phyloP scores from a whole-genome alignment of 2,329 filamentous ascomycete genomes.

The Colletotrichum echinochloae region DNA sequence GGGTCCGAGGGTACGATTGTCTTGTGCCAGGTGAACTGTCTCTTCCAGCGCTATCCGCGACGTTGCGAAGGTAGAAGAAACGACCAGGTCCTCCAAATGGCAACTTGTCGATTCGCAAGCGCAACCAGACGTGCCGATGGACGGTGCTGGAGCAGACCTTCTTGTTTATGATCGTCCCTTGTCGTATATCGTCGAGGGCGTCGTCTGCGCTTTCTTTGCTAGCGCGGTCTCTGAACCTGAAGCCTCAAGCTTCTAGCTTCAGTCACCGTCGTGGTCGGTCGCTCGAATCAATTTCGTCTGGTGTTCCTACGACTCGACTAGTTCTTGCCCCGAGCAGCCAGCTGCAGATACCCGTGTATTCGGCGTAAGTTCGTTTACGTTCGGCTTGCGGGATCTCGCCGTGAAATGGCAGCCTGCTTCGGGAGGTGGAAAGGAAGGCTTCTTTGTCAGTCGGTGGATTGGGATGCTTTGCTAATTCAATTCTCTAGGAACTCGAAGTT shows the following conservation, averaged over 20 bases:
- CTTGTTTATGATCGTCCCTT: background rate
- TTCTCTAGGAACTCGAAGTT: conserved; percentile 20
- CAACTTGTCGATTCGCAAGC: conserved; percentile 4
- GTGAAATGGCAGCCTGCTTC: background rate
- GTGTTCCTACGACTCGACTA: background rate
- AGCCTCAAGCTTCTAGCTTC: conserved; percentile 17
- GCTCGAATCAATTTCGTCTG: conserved; percentile 11
- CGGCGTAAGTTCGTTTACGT: background rate
- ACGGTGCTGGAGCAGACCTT: background rate
- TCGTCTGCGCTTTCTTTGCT: background rate
- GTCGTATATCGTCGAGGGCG: background rate
- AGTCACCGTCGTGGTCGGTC: conserved; percentile 11
- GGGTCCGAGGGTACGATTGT: too few relatives aligned
- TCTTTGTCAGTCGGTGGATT: background rate
- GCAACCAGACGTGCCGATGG: background rate
- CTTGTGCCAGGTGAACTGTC: background rate
- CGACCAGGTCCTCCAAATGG: background rate
- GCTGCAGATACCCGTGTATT: background rate
- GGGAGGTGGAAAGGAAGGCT: background rate
- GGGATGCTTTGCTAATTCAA: conserved; percentile 27
- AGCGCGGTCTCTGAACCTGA: background rate
- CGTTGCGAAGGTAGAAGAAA: background rate
- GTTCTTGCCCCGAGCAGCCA: background rate
- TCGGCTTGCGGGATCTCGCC: background rate
- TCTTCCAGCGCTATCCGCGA: background rate